Evolutionary conservation across 768 basidiomycete species (phyloP).

Genomic region (Russula sp.): DNA sequence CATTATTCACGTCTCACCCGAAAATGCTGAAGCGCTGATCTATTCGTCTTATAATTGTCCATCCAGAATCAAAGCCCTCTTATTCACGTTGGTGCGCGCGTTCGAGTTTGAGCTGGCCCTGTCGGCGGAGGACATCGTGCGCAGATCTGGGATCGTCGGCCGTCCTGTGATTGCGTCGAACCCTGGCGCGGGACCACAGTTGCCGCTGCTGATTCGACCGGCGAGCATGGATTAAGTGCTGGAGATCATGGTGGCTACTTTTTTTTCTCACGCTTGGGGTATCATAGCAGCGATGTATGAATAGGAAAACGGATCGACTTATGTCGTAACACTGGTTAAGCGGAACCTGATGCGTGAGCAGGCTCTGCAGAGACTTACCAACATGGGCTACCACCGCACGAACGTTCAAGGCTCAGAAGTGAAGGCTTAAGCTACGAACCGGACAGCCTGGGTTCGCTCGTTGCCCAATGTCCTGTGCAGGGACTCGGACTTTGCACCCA

Average conservation of each 20-base stretch:
- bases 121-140: constrained; percentile 18
- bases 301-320: background rate
- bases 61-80: constrained; percentile 27
- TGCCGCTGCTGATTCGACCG: constrained; percentile 18
- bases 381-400: no score
- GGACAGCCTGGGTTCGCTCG: no score
- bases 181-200: constrained; percentile 16
- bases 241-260: no score
- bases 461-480: no score
- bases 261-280: background rate
- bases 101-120: constrained; percentile 26
- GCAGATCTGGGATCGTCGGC: constrained; percentile 12
- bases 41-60: no score
- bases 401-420: no score
- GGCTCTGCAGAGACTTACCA: no score
- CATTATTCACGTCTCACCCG: no score
- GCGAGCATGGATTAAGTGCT: background rate
- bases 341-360: background rate
- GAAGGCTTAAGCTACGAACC: no score
- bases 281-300: background rate
- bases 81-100: constrained; percentile 26
- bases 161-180: constrained; percentile 20
- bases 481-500: no score
- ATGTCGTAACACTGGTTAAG: background rate
- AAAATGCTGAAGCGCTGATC: background rate